These are phyloP conservation scores for Takakia lepidozioides DNA, from an alignment of 225 moss, liverwort and hornwort genomes.

Conservation along the genomic window DNA sequence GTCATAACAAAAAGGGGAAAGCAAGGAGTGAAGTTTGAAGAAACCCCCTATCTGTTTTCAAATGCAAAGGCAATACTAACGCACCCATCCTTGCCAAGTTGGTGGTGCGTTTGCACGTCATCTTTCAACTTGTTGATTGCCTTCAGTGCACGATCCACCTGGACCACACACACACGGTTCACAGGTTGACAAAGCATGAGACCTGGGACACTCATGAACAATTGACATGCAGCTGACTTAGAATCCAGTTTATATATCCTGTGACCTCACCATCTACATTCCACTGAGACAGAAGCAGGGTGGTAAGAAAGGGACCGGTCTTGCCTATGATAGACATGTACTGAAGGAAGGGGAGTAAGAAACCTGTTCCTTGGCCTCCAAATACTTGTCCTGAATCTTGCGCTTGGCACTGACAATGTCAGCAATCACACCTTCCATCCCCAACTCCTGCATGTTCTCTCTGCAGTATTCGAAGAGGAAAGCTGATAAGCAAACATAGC, in stretches of 20 bases:
- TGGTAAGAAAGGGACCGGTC: too few relatives aligned
- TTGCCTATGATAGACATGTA: too few relatives aligned
- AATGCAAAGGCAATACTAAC: background rate
- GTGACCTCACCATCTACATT: too few relatives aligned
- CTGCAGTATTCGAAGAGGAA: conserved; percentile 5
- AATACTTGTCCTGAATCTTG: conserved; percentile 27
- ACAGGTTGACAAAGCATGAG: too few relatives aligned
- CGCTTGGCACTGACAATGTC: conserved; percentile 18
- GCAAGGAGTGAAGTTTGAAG: background rate
- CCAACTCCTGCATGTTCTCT: conserved; percentile 17
- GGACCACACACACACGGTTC: too few relatives aligned
- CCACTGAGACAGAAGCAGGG: too few relatives aligned
- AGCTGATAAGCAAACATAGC: background rate
- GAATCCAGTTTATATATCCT: too few relatives aligned
- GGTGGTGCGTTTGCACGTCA: conserved; percentile 25
- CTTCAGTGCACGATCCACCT: conserved; percentile 28
- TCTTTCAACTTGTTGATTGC: conserved; percentile 21
- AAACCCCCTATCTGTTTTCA: background rate
- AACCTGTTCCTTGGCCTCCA: conserved; percentile 33
- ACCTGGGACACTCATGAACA: too few relatives aligned
- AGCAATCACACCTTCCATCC: conserved; percentile 18
- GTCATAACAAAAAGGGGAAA: too few relatives aligned
- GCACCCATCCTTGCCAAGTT: conserved; percentile 19
- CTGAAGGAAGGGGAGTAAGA: background rate
- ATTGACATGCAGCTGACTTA: too few relatives aligned